These are phyloP conservation scores for Puya raimondii DNA, from an alignment of 176 grass and related monocot species.

Conservation along the genomic window DNA sequence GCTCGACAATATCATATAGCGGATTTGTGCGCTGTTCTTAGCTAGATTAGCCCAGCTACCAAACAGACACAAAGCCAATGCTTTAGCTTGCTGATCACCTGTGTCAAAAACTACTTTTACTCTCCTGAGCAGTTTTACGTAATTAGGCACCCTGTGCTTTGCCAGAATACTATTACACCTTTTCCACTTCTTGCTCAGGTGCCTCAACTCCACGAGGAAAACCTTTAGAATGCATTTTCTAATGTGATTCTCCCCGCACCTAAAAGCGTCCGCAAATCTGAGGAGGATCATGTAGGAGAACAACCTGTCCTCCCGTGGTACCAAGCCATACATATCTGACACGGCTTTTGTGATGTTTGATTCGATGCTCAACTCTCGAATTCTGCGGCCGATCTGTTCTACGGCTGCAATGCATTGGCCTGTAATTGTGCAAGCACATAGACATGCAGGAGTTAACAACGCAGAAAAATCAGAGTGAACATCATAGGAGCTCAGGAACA, in stretches of 20 bases:
- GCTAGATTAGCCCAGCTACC: conserved; percentile 54
- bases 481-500: not conserved
- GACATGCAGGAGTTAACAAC: not conserved
- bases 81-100: conserved; percentile 32
- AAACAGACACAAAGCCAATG: conserved; percentile 49
- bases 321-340: conserved; percentile 31
- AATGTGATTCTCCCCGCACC: conserved; percentile 27
- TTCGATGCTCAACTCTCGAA: too few relatives aligned
- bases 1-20: too few relatives aligned
- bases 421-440: conserved; percentile 15
- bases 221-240: conserved; percentile 44
- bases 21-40: too few relatives aligned
- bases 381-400: conserved; percentile 35
- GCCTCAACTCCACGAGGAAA: conserved; percentile 39
- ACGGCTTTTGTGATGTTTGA: conserved; percentile 29
- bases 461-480: not conserved
- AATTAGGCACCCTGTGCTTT: too few relatives aligned
- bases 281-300: conserved; percentile 76
- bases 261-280: conserved; percentile 56
- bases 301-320: conserved; percentile 37
- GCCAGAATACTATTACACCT: conserved; percentile 29
- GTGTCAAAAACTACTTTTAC: too few relatives aligned
- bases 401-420: conserved; percentile 33
- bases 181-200: conserved; percentile 18
- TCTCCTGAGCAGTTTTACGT: too few relatives aligned